These are phyloP conservation scores for Botrytis elliptica DNA, from an alignment of 2,329 filamentous ascomycete species.

Conservation along the genomic window DNA sequence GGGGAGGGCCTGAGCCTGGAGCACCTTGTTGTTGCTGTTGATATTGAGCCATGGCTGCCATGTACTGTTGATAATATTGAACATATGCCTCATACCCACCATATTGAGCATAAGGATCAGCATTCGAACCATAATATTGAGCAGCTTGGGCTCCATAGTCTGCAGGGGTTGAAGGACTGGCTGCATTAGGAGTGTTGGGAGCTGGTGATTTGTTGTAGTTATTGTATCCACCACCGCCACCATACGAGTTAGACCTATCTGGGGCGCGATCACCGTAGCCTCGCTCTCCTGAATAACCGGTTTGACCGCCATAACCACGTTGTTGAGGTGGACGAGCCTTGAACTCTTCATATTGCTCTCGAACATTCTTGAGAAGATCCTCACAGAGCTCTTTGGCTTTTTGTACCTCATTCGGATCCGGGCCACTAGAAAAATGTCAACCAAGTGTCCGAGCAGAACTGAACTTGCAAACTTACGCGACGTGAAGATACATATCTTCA, in stretches of 20 bases:
- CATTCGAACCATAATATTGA: slow-evolving; percentile 67
- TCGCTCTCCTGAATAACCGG: slow-evolving; percentile 46
- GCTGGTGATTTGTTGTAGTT: slow-evolving; percentile 41
- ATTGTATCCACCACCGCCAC: slow-evolving; percentile 40
- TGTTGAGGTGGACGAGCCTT: slow-evolving; percentile 72
- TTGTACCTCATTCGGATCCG: slow-evolving; percentile 81
- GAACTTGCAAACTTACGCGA: slow-evolving; percentile 64
- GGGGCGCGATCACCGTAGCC: slow-evolving; percentile 55
- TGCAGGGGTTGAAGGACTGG: slow-evolving; percentile 46
- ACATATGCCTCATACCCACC: slow-evolving; percentile 79
- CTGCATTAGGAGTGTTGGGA: slow-evolving; percentile 38
- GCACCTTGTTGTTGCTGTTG: slow-evolving; percentile 45
- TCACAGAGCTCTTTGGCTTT: slow-evolving; percentile 86
- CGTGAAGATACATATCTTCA: slow-evolving; percentile 94
- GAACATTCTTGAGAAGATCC: slow-evolving; percentile 82
- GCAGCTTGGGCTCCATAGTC: slow-evolving; percentile 83
- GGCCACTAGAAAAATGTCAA: slow-evolving; percentile 58
- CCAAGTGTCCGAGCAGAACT: background rate
- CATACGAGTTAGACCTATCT: slow-evolving; percentile 45
- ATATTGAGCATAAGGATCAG: slow-evolving; percentile 86
- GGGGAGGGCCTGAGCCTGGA: slow-evolving; percentile 47
- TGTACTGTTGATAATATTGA: slow-evolving; percentile 74
- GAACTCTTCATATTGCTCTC: slow-evolving; percentile 85
- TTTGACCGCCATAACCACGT: slow-evolving; percentile 53
- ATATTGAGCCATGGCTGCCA: slow-evolving; percentile 53